These are phyloP conservation scores for Solanum medicagineum DNA, from an alignment of 257 asterid genomes.

Conservation along the genomic window DNA sequence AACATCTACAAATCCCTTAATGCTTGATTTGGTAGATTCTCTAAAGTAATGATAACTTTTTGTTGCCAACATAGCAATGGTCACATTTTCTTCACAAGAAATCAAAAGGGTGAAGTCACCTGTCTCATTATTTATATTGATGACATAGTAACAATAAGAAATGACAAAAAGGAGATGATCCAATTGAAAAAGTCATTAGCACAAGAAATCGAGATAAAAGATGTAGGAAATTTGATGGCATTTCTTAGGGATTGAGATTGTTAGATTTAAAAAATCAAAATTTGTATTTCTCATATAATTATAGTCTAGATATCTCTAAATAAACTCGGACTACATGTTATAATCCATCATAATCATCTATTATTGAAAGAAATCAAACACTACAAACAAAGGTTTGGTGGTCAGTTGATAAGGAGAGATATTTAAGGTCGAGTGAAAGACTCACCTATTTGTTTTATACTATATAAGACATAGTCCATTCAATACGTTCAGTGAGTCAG, in stretches of 20 bases:
- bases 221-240: background rate
- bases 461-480: background rate
- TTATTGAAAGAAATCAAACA: background rate
- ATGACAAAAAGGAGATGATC: background rate
- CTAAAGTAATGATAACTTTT: background rate
- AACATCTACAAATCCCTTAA: too few species aligned
- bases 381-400: background rate
- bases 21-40: background rate
- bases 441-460: background rate
- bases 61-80: too few species aligned
- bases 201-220: background rate
- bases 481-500: background rate
- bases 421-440: background rate
- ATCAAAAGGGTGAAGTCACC: background rate
- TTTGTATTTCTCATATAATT: too few species aligned
- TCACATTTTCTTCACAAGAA: too few species aligned
- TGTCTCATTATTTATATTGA: too few species aligned
- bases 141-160: too few species aligned
- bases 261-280: too few species aligned
- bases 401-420: background rate
- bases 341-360: background rate
- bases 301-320: too few species aligned
- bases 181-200: background rate
- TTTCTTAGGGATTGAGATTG: too few species aligned
- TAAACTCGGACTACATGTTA: too few species aligned